Base-by-base conservation (phyloP, 345 rosid species). In the Citrus hindsii region DNA sequence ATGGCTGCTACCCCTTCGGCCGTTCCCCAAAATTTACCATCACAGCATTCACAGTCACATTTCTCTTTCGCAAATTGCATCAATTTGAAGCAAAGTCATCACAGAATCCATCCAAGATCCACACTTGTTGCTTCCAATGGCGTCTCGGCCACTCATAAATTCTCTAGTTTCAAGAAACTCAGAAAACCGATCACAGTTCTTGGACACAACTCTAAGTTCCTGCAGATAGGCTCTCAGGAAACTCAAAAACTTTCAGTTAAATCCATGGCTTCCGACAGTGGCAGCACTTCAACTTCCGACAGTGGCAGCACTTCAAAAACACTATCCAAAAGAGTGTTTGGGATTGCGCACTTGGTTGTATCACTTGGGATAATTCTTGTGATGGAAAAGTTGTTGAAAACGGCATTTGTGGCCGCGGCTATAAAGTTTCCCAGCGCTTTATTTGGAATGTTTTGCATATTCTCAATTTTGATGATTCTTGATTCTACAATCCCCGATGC, bases 391-490 rank as follows among this genome's bases (percentile, higher is more conserved):
- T 86, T 84, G 46, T 89, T 95, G 91, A 91, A 93, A 72, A 68
- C 81, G 75, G 98, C 94, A 16, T 95, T 95, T 86, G 82, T 89
- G 51, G 91, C 89, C 12, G 97, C 99, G 22, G 89, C 97, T n/a
- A 89, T 95, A 48, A 92, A 93, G 89, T 95, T 95, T 81, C 98
- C 98, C 19, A 95, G 98, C 73, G 98, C 98, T 13, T 79, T 95
- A 66, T 93, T 95, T 76, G 98, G 98, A 40, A 95, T 95, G 98
- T 95, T 95, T 72, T 95, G 98, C 85, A 95, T 93, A 71, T 95
- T 95, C 83, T 87, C 97, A 59, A 90, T 91, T 78, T 81, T 95
- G 69, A 80, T 87, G 74, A 75, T 92, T 55, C 88, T 93, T 24
- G 99, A 93, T 83, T 67, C 84, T 1, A 69, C 88, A 3, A 63